These are phyloP conservation scores for Hemisphaericaspora nanyangensis DNA, from an alignment of 805 yeast genomes.

Conservation along the genomic window DNA sequence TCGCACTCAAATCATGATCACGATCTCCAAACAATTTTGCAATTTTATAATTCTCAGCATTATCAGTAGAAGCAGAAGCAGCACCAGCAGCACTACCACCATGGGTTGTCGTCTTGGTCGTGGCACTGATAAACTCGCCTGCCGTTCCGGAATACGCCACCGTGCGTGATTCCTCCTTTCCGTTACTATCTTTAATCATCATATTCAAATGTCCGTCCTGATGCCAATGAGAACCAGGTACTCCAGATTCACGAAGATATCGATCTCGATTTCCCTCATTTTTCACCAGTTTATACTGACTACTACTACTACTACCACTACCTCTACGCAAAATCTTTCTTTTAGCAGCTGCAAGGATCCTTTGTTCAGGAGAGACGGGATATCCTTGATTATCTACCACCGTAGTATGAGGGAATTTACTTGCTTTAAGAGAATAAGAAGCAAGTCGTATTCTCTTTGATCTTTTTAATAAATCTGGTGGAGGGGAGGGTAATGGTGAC, in stretches of 20 bases:
- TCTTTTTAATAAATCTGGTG: slow-evolving; percentile 52
- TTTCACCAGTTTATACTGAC: slow-evolving; percentile 17
- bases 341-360: not conserved
- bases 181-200: slow-evolving; percentile 47
- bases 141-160: slow-evolving; percentile 67
- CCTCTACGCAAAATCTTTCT: not conserved
- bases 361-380: too few relatives aligned
- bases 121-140: slow-evolving; percentile 38
- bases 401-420: not conserved
- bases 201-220: slow-evolving; percentile 35
- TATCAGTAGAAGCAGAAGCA: not conserved
- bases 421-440: slow-evolving; percentile 55
- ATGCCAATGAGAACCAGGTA: slow-evolving; percentile 54
- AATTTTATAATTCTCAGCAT: slow-evolving; percentile 49
- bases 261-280: slow-evolving; percentile 34
- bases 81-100: slow-evolving; percentile 35
- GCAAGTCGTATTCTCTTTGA: slow-evolving; percentile 63
- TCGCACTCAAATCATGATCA: slow-evolving; percentile 61
- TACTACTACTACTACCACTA: not conserved
- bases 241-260: slow-evolving; percentile 44
- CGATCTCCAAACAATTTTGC: slow-evolving; percentile 64
- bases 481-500: slow-evolving; percentile 32
- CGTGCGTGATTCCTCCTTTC: not conserved
- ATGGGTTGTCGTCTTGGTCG: too few relatives aligned
- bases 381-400: not conserved